Evolutionary conservation across 148 eudicot genomes (phyloP).

Genomic region (Cornus suecica): DNA sequence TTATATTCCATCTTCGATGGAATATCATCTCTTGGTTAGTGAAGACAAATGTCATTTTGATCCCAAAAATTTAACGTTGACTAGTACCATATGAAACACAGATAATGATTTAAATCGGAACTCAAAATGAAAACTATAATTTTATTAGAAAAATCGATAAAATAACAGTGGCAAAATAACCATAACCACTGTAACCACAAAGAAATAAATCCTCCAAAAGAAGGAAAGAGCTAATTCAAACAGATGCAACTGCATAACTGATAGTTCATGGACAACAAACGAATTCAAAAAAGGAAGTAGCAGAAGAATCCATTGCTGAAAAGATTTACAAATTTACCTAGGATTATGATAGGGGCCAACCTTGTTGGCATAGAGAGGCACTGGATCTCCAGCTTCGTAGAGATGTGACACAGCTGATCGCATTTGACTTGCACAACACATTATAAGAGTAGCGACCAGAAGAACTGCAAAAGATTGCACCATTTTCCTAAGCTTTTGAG

Average conservation of each 20-base stretch:
- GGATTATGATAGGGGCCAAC: slow-evolving; percentile 39
- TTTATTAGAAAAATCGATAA: neutral
- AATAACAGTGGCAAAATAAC: neutral
- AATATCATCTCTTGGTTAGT: neutral
- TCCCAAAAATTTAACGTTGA: neutral
- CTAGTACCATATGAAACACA: neutral
- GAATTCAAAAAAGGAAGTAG: neutral
- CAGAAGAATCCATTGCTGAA: neutral
- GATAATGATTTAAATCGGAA: neutral
- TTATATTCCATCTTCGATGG: neutral
- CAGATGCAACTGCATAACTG: neutral
- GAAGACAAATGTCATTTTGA: neutral
- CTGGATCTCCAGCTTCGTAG: slow-evolving; percentile 27
- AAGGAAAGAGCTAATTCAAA: neutral
- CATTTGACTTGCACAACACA: slow-evolving; percentile 1
- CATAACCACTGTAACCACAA: neutral
- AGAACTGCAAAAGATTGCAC: neutral
- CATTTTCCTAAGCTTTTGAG: neutral
- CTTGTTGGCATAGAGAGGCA: slow-evolving; percentile 39
- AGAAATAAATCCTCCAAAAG: neutral
- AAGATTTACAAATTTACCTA: slow-evolving; percentile 14
- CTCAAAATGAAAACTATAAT: neutral
- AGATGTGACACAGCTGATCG: slow-evolving; percentile 21
- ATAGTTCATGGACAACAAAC: neutral
- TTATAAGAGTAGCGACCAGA: neutral